A percentile compares a stretch with the other conserved stretches of the same genome.
Conservation (phyloP, 2,329 filamentous ascomycete genomes). For the Neonectria sp. region DNA sequence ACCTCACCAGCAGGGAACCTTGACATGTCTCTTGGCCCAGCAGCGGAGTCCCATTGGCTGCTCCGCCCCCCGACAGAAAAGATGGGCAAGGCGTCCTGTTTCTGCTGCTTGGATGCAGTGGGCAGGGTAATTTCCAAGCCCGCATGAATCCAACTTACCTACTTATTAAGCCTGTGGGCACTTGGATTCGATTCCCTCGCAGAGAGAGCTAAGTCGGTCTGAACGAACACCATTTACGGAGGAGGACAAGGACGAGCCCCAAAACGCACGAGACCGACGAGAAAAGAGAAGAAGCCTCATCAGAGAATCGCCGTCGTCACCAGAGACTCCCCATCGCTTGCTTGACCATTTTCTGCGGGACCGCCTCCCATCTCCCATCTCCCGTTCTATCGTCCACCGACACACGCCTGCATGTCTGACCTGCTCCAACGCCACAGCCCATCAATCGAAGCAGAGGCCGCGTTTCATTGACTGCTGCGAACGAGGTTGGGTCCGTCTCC, state of each 20-base stretch:
- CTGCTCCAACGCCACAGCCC: neutral
- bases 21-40: slow-evolving; percentile 20
- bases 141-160: neutral
- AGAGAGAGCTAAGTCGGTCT: neutral
- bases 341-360: neutral
- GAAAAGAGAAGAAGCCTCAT: neutral
- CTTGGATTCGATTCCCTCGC: neutral
- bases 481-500: slow-evolving; percentile 3
- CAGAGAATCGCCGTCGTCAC: neutral
- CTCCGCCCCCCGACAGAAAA: slow-evolving; percentile 2
- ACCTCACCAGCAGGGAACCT: slow-evolving; percentile 23
- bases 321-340: neutral
- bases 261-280: neutral
- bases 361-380: neutral
- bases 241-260: slow-evolving; percentile 4
- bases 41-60: slow-evolving; percentile 19
- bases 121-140: slow-evolving; percentile 1
- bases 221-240: neutral
- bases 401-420: slow-evolving; percentile 18
- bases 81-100: slow-evolving; percentile 15
- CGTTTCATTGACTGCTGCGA: slow-evolving; percentile 3
- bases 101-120: neutral
- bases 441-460: slow-evolving; percentile 1
- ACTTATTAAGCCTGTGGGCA: neutral
- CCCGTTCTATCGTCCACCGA: neutral